phyloP scores from a whole-genome alignment of 768 basidiomycete genomes.

The Chalciporus pseudorubinellus region DNA sequence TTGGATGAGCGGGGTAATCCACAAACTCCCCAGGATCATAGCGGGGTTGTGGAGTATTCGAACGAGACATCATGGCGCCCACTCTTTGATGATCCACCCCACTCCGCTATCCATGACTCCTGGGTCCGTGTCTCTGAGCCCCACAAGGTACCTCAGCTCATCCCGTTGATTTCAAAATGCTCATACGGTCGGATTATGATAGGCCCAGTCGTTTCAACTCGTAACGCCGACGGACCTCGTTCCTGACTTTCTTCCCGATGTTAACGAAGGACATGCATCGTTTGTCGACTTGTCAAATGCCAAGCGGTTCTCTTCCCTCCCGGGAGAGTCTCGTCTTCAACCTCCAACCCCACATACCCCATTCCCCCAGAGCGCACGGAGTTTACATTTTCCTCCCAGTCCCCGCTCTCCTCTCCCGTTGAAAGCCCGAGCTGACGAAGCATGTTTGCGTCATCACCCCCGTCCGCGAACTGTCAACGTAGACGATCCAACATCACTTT shows the following conservation, averaged over 20 bases:
- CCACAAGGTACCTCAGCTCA: constrained; percentile 9
- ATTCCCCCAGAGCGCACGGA: constrained; percentile 12
- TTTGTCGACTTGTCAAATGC: constrained; percentile 7
- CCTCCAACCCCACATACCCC: constrained; percentile 36
- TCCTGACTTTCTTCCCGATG: constrained; percentile 4
- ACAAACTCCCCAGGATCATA: not conserved
- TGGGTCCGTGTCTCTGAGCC: constrained; percentile 22
- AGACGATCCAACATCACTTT: constrained; percentile 37
- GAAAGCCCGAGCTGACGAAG: not conserved
- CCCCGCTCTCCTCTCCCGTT: not conserved
- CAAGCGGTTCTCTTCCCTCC: constrained; percentile 5
- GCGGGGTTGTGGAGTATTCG: constrained; percentile 40
- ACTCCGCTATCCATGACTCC: constrained; percentile 17
- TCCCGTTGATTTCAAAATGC: not conserved
- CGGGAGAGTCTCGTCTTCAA: constrained; percentile 9
- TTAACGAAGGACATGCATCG: constrained; percentile 3
- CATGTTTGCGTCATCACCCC: constrained; percentile 21
- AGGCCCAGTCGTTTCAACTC: constrained; percentile 18
- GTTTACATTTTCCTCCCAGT: not conserved
- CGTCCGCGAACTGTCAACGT: constrained; percentile 39
- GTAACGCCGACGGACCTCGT: constrained; percentile 20
- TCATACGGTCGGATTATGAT: constrained; percentile 10
- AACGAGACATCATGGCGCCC: constrained; percentile 42
- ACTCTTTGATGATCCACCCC: constrained; percentile 1
- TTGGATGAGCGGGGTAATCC: not conserved